Evolutionary conservation across 1,139 yeast species (phyloP), one percentile per base, ranked within the genome.

Genomic region (Taiozyma onychis): DNA sequence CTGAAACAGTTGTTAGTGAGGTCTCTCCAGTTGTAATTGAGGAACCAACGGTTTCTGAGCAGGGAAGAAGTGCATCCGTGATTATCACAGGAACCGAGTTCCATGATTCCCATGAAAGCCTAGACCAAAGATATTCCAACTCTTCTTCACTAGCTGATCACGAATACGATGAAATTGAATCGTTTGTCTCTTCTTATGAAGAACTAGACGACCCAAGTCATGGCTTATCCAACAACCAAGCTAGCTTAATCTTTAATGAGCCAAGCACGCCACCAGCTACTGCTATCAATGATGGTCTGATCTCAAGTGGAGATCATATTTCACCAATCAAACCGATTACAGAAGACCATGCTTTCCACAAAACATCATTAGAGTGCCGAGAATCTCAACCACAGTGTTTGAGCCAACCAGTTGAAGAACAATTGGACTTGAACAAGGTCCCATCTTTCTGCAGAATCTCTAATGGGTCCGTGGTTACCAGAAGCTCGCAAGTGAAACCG

Each of bases 251-350:
- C 10, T 50, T 42, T 16, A 46, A 54, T 46, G 64, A 59, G 32
- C 63, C 65, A 41, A 49, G 47, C 8, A 61, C 64, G 0, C 65
- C 65, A 30, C 55, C 62, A 13, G 9, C 45, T 6, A 39, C 35
- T 16, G 34, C 48, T 1, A 46, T 45, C 7, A 51, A 55, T 9
- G 57, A 56, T 27, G 60, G 56, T 6, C 28, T 58, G 13, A 57
- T 60, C 14, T 56, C 62, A 21, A 57, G 62, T 1, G 60, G 62
- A 1, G 62, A 62, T 27, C 59, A 55, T 41, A 51, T 55, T 1
- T 60, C 65, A 3, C 65, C 65, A 26, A 60, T 61, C 43, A 59
- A 56, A 43, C 51, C 62, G 1, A 43, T 60, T 8, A 47, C 50
- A 8, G 62, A 60, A 30, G 22, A 44, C 16, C 44, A 44, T 27